Evolutionary conservation across 371 early-diverging fungal genomes (phyloP), one percentile per base, ranked within the genome.

Genomic region (Choanephora cucurbitarum): DNA sequence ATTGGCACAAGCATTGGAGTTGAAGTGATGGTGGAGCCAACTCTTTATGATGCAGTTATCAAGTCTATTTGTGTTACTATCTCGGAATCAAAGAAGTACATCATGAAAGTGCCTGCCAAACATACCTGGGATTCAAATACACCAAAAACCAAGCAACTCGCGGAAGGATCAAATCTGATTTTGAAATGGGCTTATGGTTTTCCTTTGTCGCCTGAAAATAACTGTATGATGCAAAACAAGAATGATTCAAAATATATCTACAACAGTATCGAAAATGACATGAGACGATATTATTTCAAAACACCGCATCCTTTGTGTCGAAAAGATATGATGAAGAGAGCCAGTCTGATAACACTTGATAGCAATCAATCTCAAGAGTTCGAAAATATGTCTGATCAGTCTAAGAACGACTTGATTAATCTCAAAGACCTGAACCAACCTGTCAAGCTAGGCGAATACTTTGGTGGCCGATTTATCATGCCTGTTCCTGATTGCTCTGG

Each of bases 181-280:
- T 39, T 75, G 11, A 75, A 75, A 41, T 75, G 75, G 75, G 75
- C 72, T 3, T 64, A 71, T 49, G 66, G 69, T 17, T 71, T 58
- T 55, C 52, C 37, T 37, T 14, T 37, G 14, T 37, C 13, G 14
- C 3, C 11, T 13, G 37, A 37, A 37, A 37, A 11, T 11, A 2
- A 2, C 4, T 14, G 14, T 37, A 14, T 37, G 9, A 37, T 11
- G 11, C 4, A 8, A 1, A 14, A 31, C 24, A 34, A 58, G 44
- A 24, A 28, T 1, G 18, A 32, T 23, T 41, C 19, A 18, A 44
- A 43, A n/a, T 58, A 44, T 28, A 50, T 64, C 3, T 41, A 48
- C 17, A 50, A 45, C 5, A 34, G 56, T 44, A 24, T 31, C 14
- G 44, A 19, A 17, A 42, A 40, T 23, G 44, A 23, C 7, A 22